Conservation (phyloP, 257 asterid species). For the Solanum ossicruentum region DNA sequence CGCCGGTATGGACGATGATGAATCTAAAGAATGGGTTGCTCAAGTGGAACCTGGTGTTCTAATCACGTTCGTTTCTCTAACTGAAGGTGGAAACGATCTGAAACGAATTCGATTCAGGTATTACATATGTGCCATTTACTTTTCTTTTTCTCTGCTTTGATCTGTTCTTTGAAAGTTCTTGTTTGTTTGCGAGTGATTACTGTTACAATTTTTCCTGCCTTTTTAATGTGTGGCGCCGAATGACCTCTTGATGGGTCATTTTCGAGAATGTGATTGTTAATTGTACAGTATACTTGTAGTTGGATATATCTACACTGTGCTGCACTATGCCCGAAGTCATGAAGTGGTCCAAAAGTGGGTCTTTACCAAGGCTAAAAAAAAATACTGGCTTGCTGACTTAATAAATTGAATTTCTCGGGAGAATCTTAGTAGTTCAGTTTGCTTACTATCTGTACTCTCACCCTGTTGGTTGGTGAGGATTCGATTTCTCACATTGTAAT, state of each 20-base stretch:
- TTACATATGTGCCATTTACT: not conserved
- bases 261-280: constrained; percentile 16
- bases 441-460: too few species aligned
- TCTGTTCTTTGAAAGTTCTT: constrained; percentile 15
- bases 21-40: constrained; percentile 91
- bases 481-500: too few species aligned
- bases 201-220: constrained; percentile 9
- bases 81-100: constrained; percentile 85
- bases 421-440: too few species aligned
- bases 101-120: constrained; percentile 91
- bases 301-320: constrained; percentile 41
- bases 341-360: constrained; percentile 64
- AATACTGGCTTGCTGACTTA: constrained; percentile 25
- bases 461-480: too few species aligned
- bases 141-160: not conserved
- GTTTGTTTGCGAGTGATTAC: constrained; percentile 32
- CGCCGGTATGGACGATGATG: constrained; percentile 72
- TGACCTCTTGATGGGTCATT: constrained; percentile 20
- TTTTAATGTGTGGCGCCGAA: constrained; percentile 2
- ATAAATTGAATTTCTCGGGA: constrained; percentile 8
- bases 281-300: constrained; percentile 25
- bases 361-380: constrained; percentile 16
- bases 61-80: constrained; percentile 75
- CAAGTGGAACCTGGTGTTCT: constrained; percentile 97
- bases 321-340: constrained; percentile 34